phyloP scores from a whole-genome alignment of 164 flowering plant genomes.

The Hamamelis virginiana region DNA sequence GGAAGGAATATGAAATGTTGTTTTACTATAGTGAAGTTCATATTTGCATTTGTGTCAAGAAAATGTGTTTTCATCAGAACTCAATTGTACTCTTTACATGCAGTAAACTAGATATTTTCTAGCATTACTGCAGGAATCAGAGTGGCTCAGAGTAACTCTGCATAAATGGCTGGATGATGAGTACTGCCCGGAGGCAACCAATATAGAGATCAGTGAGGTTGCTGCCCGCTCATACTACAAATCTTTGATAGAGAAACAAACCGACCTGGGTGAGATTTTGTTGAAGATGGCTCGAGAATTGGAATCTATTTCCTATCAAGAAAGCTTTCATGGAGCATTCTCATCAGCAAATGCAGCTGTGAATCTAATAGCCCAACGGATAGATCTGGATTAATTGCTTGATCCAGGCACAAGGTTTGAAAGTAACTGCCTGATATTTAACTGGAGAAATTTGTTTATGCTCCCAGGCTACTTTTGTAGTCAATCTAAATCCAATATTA shows the following conservation, averaged over 20 bases:
- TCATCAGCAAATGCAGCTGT: conserved; percentile 95
- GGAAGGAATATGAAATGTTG: no score
- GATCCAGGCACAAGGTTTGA: neutral
- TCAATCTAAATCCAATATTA: neutral
- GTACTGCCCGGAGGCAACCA: conserved; percentile 89
- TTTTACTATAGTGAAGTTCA: no score
- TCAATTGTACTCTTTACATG: no score
- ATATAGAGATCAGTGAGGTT: conserved; percentile 74
- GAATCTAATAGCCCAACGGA: conserved; percentile 58
- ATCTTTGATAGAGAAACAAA: conserved; percentile 50
- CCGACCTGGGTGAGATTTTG: conserved; percentile 79
- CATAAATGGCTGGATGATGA: conserved; percentile 97
- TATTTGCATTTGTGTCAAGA: no score
- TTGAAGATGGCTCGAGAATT: conserved; percentile 75
- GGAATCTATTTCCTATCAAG: conserved; percentile 77
- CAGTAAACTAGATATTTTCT: neutral
- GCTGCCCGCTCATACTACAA: conserved; percentile 73
- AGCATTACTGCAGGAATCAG: conserved; percentile 66
- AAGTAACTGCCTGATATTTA: neutral
- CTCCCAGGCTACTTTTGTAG: neutral
- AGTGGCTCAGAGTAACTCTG: conserved; percentile 82
- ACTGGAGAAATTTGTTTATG: neutral
- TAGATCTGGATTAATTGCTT: conserved; percentile 34
- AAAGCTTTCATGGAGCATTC: conserved; percentile 95
- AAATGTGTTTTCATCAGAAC: no score